Percentiles rank a stretch among this genome's conserved stretches.
Conservation (phyloP, 73 alveolate genomes). For the Paramecium tetraurelia region DNA sequence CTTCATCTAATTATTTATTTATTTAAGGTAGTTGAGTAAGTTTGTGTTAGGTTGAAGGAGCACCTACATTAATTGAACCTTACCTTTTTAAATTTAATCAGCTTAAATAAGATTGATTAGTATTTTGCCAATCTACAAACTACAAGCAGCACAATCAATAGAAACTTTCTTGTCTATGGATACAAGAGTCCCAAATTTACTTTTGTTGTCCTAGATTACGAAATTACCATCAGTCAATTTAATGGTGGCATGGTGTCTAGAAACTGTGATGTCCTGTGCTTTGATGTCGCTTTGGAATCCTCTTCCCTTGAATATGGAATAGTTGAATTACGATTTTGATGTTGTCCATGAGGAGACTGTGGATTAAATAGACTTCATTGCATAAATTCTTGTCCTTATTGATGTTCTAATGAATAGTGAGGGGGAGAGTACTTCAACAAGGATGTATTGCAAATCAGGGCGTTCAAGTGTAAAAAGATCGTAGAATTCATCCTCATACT, state of each 20-base stretch:
- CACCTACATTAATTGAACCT: not conserved
- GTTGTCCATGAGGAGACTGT: not conserved
- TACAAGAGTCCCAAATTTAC: constrained; percentile 49
- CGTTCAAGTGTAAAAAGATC: constrained; percentile 37
- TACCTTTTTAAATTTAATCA: constrained; percentile 18
- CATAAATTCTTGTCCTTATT: constrained; percentile 12
- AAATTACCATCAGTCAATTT: not conserved
- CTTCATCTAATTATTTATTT: constrained; percentile 33
- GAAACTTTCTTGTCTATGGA: not conserved
- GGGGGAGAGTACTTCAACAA: not conserved
- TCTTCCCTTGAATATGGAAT: not conserved
- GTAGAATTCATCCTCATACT: not conserved
- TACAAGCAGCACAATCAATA: not conserved
- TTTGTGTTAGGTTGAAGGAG: constrained; percentile 47
- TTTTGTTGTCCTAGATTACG: constrained; percentile 9
- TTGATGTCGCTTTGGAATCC: constrained; percentile 31
- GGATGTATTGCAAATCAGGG: constrained; percentile 42
- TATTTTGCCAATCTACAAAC: constrained; percentile 11
- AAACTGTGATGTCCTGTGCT: constrained; percentile 38
- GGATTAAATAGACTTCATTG: constrained; percentile 21
- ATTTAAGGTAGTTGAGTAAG: constrained; percentile 35
- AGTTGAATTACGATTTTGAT: not conserved
- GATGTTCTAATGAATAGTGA: not conserved
- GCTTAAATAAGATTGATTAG: not conserved
- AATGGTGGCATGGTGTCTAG: constrained; percentile 46